These are phyloP conservation scores for Echium plantagineum DNA, from an alignment of 257 asterid genomes.

Conservation along the genomic window DNA sequence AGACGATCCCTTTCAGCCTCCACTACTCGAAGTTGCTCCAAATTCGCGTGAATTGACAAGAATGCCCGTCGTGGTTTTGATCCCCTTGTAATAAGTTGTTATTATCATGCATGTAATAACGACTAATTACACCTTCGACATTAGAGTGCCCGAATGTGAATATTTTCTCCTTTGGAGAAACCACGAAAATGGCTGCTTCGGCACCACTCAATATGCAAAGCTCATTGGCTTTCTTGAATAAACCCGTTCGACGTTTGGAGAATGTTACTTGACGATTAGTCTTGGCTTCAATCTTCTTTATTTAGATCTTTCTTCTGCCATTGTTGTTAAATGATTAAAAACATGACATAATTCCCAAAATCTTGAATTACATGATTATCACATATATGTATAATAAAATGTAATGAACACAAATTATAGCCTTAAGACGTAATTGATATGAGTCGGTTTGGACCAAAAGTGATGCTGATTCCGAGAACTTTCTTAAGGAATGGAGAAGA, in stretches of 20 bases:
- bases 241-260: not conserved
- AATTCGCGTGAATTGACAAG: not conserved
- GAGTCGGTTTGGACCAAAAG: too few relatives aligned
- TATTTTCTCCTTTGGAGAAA: not conserved
- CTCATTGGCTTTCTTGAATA: not conserved
- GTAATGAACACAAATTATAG: too few relatives aligned
- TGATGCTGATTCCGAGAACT: too few relatives aligned
- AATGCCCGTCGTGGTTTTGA: too few relatives aligned
- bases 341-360: too few relatives aligned
- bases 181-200: conserved; percentile 4
- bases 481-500: too few relatives aligned
- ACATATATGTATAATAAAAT: too few relatives aligned
- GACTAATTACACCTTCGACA: not conserved
- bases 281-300: not conserved
- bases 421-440: too few relatives aligned
- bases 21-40: not conserved
- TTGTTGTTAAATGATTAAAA: too few relatives aligned
- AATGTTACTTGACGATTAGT: not conserved
- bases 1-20: not conserved
- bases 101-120: not conserved
- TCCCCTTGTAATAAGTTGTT: not conserved
- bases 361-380: too few relatives aligned
- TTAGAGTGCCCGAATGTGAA: conserved; percentile 1
- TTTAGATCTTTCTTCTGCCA: conserved; percentile 1
- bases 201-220: conserved; percentile 2